A percentile compares a stretch with the other conserved stretches of the same genome.
Evolutionary conservation across 768 basidiomycete species (phyloP).

Genomic region (Naematelia aurantialba): DNA sequence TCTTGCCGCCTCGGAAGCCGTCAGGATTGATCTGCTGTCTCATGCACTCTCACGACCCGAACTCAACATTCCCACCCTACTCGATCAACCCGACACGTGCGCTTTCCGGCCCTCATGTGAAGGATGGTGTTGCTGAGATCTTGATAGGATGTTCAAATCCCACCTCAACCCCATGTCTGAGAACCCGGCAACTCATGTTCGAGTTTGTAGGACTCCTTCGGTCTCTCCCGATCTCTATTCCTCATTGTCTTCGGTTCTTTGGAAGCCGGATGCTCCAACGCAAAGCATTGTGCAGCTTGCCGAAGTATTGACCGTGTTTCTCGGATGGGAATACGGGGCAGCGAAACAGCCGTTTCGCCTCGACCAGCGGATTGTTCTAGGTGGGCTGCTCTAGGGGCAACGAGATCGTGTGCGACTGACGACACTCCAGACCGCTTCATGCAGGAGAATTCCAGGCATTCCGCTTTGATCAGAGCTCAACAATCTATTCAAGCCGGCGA

Average conservation of each 20-base stretch:
- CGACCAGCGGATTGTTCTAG: conserved; percentile 35
- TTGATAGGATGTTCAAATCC: too few species aligned
- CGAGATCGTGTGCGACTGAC: conserved; percentile 1
- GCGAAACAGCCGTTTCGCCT: conserved; percentile 29
- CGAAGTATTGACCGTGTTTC: conserved; percentile 31
- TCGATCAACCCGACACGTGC: too few species aligned
- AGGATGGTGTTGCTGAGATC: too few species aligned
- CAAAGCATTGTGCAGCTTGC: conserved; percentile 20
- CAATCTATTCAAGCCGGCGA: conserved; percentile 29
- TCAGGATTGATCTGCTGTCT: too few species aligned
- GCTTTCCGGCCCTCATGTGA: too few species aligned
- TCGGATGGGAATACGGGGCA: conserved; percentile 20
- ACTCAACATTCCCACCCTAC: too few species aligned
- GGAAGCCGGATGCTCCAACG: conserved; percentile 15
- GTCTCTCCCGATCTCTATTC: conserved; percentile 15
- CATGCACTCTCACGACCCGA: too few species aligned
- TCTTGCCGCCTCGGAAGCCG: too few species aligned
- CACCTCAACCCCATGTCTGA: too few species aligned
- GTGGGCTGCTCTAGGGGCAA: conserved; percentile 15
- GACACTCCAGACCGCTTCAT: conserved; percentile 40
- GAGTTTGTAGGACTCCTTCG: too few species aligned
- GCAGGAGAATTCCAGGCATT: conserved; percentile 21
- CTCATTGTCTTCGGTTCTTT: conserved; percentile 22
- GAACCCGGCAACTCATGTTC: too few species aligned
- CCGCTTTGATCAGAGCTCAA: conserved; percentile 33